Evolutionary conservation across 2,329 filamentous ascomycete genomes (phyloP), one percentile per base, ranked within the genome.

Genomic region (Exserohilum turcica): DNA sequence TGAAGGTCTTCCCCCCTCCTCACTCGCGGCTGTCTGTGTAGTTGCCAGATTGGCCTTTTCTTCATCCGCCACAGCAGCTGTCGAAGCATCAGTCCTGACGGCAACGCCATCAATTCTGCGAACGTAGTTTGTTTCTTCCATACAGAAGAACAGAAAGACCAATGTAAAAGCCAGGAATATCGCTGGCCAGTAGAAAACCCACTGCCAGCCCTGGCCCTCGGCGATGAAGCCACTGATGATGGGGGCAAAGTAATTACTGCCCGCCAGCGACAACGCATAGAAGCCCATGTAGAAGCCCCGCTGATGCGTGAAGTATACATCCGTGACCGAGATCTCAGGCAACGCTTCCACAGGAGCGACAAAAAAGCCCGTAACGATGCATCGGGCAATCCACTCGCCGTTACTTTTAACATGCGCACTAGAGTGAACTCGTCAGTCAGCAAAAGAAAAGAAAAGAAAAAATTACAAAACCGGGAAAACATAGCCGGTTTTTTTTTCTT

Each of bases 41-140:
- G 55, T 53, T 9, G 43, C 43, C 15, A 44, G 19, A 5, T 74
- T 10, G 60, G 64, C 50, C 70, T 76, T 49, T 36, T 62, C 47
- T 33, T 59, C 51, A 33, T 66, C 61, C 1, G 24, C 15, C 7
- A 49, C 47, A 7, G n/a, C 35, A 10, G 18, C 21, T 18, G 10
- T 56, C 36, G 44, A 43, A 71, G 47, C 6, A 29, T 16, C 44
- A 32, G n/a, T 54, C 16, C 39, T 19, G 1, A 50, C 32, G 4
- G 50, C 32, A 2, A 57, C 52, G 13, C 61, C 61, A 4, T 59
- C 54, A 7, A 72, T 74, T 5, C 65, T 49, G 5, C 79, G 77
- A 44, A 74, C 60, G 56, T 79, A 84, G 64, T 83, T 85, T 5
- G 84, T 85, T 67, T 86, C 84, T 66, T 86, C 84, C 76, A 85